A percentile compares a stretch with the other conserved stretches of the same genome.
Evolutionary conservation across 2,329 filamentous ascomycete genomes (phyloP).

Genomic region (Periconia digitata): DNA sequence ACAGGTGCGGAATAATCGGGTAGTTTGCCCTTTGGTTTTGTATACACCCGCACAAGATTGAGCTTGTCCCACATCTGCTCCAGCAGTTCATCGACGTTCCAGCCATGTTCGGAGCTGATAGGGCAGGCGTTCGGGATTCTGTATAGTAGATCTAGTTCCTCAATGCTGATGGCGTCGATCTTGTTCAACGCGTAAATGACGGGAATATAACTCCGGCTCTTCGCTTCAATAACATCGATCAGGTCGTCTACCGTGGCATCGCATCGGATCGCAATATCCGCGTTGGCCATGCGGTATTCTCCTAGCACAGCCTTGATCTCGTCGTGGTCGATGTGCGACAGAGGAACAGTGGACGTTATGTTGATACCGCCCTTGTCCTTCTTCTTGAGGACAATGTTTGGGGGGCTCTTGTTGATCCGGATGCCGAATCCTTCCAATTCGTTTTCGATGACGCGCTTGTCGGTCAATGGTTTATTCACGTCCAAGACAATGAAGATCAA

Average conservation of each 20-base stretch:
- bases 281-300: constrained; percentile 95
- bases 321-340: constrained; percentile 90
- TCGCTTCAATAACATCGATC: constrained; percentile 94
- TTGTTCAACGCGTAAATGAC: constrained; percentile 99
- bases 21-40: constrained; percentile 93
- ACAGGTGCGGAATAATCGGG: constrained; percentile 93
- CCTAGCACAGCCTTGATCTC: constrained; percentile 98
- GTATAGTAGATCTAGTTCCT: constrained; percentile 94
- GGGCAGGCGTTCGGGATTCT: constrained; percentile 95
- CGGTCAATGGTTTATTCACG: constrained; percentile 96
- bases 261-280: constrained; percentile 95
- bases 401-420: constrained; percentile 93
- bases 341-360: constrained; percentile 90
- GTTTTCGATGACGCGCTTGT: constrained; percentile 92
- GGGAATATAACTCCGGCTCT: constrained; percentile 94
- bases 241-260: constrained; percentile 97
- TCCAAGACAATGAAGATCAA: constrained; percentile 98
- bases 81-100: constrained; percentile 96
- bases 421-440: constrained; percentile 98
- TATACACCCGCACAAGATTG: constrained; percentile 88
- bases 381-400: constrained; percentile 99
- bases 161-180: constrained; percentile 96
- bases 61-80: constrained; percentile 99
- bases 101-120: constrained; percentile 92
- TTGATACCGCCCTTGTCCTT: constrained; percentile 98